Percentiles rank a stretch among this genome's conserved stretches.
Evolutionary conservation across 331 rosid genomes (phyloP).

Genomic region (Cydonia oblonga): DNA sequence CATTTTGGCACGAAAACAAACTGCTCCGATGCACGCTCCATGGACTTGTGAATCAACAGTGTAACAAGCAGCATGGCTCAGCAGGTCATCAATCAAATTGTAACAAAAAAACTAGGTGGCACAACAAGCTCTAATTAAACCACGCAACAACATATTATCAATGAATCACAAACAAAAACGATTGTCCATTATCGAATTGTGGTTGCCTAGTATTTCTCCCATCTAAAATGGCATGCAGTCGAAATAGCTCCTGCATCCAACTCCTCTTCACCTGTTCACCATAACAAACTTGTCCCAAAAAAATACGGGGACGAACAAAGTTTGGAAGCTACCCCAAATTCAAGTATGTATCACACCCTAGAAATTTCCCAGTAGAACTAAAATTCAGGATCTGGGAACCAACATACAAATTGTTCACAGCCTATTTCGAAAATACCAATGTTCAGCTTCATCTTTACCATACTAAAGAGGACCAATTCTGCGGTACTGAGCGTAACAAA

Average conservation of each 20-base stretch:
- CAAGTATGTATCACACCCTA: background rate
- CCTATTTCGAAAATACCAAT: background rate
- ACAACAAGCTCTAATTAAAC: background rate
- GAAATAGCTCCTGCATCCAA: background rate
- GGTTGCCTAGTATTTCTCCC: background rate
- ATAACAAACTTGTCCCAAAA: background rate
- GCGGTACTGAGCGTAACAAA: background rate
- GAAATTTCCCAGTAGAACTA: background rate
- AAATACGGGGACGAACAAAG: background rate
- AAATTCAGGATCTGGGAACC: background rate
- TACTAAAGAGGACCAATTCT: background rate
- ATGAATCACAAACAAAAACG: background rate
- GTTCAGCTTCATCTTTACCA: background rate
- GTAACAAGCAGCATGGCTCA: too few relatives aligned
- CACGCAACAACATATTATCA: background rate
- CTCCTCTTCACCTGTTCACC: background rate
- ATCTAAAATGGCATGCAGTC: background rate
- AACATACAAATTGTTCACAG: background rate
- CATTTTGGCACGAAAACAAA: background rate
- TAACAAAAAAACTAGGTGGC: too few relatives aligned
- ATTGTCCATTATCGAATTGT: background rate
- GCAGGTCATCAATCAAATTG: too few relatives aligned
- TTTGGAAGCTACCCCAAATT: background rate
- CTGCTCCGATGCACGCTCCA: background rate
- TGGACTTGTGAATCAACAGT: too few relatives aligned